Base-by-base conservation (phyloP, 192 early-diverging fungal species). In the Backusella tuberculispora region DNA sequence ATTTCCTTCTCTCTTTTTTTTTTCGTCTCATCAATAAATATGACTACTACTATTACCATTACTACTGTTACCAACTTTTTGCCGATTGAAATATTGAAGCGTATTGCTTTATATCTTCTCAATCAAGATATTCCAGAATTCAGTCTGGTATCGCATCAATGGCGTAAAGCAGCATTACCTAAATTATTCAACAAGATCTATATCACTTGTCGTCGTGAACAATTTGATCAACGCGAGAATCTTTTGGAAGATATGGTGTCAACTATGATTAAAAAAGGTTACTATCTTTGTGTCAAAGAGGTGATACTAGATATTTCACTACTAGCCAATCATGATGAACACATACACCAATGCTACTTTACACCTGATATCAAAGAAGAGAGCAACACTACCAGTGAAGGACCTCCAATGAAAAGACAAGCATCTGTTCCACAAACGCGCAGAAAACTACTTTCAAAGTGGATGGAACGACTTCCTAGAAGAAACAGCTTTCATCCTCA, bases 71-170 rank as follows among this genome's bases (percentile, higher is more conserved):
- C 29, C 2, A 34, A 34, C 29, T 0, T 10, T 24, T 60, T 60
- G 24, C 53, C 53, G 21, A 24, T 60, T 60, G 53, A 60, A 60
- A 60, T 60, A 19, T 60, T 60, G 24, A 60, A 60, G 21, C 53
- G 53, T 24, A 26, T 60, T 26, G 53, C 53, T 13, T 5, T 60
- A 5, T 60, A 60, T 60, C 10, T 12, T 24, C 29, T 2, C 0
- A 24, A 60, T 0, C 53, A 60, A 60, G 53, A 60, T 19, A 4
- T 60, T 60, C 26, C 53, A 26, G 53, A 26, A 26, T 60, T 60
- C 26, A 60, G 53, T 26, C 19, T 60, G 12, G 53, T 60, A 60
- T 60, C 53, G 53, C 10, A 24, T 60, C 53, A 60, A 24, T 60
- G 53, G 53, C 53, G 53, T n/a, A 19, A 60, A 60, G 53, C 53